Evolutionary conservation across 2,329 filamentous ascomycete species (phyloP), one percentile per base, ranked within the genome.

Genomic region (Dactylellina sp.): DNA sequence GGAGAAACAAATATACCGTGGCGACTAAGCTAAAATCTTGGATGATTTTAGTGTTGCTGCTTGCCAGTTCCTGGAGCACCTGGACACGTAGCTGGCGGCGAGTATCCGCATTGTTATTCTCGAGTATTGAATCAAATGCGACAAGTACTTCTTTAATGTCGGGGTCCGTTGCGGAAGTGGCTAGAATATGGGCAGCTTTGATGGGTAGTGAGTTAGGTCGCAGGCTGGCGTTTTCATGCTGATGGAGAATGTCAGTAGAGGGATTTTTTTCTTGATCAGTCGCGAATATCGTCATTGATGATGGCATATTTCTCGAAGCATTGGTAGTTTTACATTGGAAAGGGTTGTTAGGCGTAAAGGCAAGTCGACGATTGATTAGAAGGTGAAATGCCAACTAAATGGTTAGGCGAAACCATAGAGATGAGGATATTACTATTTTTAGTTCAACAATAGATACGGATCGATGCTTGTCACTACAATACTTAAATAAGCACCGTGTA

Each of bases 81-180:
- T 71, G 57, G 2, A 57, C 46, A 52, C 66, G 66, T 16, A 71
- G 32, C 16, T 40, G 57, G 18, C 66, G 66, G 28, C 66, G 49
- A 35, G 25, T 71, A 35, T 71, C 66, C 20, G 66, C 66, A 71
- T 71, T 71, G 44, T 71, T 71, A 24, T 50, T 71, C 24, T 63
- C 40, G 25, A 71, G 32, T 20, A 57, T 63, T 1, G 66, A 63
- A 52, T 50, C 59, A 42, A 71, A 71, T 28, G 44, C 59, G n/a
- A 42, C 22, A 22, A 71, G 66, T 9, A 62, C 59, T 39, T 71
- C 66, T 59, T 63, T 71, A 57, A 71, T 71, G 35, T 71, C 66
- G 7, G 66, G 59, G 14, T 71, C 66, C 7, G 66, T 71, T 40
- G 50, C 59, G n/a, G 66, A 71, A 16, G 66, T 71, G 1, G 66